A percentile compares a stretch with the other conserved stretches of the same genome.
phyloP scores from a whole-genome alignment of 2,329 filamentous ascomycete genomes.

The Cryphonectria nitschkei region DNA sequence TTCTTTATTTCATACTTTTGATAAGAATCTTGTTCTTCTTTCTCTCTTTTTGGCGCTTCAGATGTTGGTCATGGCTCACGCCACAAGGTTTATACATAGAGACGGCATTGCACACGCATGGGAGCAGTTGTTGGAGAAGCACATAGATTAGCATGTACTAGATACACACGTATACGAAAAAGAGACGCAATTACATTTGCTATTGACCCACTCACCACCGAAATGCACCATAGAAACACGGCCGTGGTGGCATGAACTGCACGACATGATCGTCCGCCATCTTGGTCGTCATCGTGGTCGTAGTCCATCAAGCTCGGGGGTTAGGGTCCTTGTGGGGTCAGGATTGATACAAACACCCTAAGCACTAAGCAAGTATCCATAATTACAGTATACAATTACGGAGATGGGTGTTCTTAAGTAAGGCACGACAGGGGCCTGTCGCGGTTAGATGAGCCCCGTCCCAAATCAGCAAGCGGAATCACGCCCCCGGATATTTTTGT shows the following conservation, averaged over 20 bases:
- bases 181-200: neutral
- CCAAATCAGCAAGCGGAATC: constrained; percentile 8
- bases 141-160: neutral
- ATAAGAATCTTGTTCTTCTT: neutral
- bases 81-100: neutral
- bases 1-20: neutral
- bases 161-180: neutral
- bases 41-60: neutral
- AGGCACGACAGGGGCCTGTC: constrained; percentile 8
- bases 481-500: constrained; percentile 8
- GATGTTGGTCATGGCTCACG: neutral
- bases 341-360: no score
- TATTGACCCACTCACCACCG: no score
- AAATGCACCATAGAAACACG: no score
- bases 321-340: no score
- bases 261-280: neutral
- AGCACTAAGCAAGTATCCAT: neutral
- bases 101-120: neutral
- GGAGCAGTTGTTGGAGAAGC: neutral
- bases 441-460: constrained; percentile 1
- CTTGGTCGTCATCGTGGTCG: neutral
- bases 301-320: neutral
- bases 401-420: neutral
- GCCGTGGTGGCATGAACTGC: no score
- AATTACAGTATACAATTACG: neutral